Conservation (phyloP, 768 basidiomycete genomes). For the Boletus coccyginus region DNA sequence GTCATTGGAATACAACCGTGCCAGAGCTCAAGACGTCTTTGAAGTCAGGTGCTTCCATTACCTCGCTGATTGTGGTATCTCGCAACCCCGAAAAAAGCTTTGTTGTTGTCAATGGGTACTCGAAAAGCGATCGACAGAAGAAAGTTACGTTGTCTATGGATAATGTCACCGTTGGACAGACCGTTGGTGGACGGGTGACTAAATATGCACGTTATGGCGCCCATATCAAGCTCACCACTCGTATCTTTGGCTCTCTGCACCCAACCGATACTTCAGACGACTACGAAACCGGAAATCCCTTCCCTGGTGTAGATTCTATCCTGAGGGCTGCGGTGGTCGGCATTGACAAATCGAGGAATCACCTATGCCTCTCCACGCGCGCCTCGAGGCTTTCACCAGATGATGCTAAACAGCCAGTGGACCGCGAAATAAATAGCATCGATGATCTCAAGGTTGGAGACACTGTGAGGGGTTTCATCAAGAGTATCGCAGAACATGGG, state of each 20-base stretch:
- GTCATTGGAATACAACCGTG: conserved; percentile 63
- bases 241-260: conserved; percentile 74
- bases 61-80: conserved; percentile 84
- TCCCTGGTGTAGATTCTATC: conserved; percentile 62
- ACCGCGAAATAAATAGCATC: conserved; percentile 64
- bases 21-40: conserved; percentile 62
- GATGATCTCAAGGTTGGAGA: conserved; percentile 68
- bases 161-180: conserved; percentile 64
- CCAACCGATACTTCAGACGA: conserved; percentile 83
- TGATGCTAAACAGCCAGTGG: conserved; percentile 48
- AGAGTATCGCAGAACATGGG: conserved; percentile 82
- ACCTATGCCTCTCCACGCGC: conserved; percentile 79
- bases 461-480: conserved; percentile 84
- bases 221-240: conserved; percentile 69
- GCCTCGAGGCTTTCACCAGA: conserved; percentile 63
- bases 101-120: conserved; percentile 78
- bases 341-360: conserved; percentile 63
- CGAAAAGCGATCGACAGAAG: conserved; percentile 51
- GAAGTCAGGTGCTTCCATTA: conserved; percentile 65
- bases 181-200: conserved; percentile 77
- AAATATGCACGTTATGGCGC: conserved; percentile 71
- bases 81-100: conserved; percentile 83
- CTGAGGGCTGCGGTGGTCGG: conserved; percentile 70
- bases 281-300: conserved; percentile 54
- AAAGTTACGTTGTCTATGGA: conserved; percentile 62